Evolutionary conservation across 2,329 filamentous ascomycete genomes (phyloP), one percentile per base, ranked within the genome.

Genomic region (Nemania bipapillata): DNA sequence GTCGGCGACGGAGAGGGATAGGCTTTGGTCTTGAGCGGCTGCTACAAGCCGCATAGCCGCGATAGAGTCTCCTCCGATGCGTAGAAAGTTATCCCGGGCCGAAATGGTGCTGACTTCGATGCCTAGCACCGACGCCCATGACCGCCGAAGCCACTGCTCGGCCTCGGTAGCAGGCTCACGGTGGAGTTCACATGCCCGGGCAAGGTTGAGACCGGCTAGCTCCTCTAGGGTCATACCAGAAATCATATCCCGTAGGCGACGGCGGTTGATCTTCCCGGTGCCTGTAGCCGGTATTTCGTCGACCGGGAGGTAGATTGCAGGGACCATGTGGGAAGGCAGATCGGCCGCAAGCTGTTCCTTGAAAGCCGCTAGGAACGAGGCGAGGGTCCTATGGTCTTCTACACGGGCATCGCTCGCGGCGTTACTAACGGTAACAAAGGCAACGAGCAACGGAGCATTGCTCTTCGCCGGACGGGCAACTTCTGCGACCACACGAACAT

Each of bases 61-160:
- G 3, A 85, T 78, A 0, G 83, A 85, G 70, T 85, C 83, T 26
- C 84, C 84, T 11, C 84, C 84, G 0, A 84, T 75, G 0, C 77
- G 78, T 76, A 85, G 83, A 73, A 86, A 85, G 71, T 81, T 83
- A 66, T 83, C 80, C 11, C 82, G 78, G 2, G 77, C 66, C 4
- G 79, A 77, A 24, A 85, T 81, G 9, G 74, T 37, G 3, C 50
- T 47, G 1, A 63, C 49, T 15, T 47, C 37, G 8, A 47, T 28
- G 22, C 28, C n/a, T 11, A 66, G 63, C 20, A 61, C 35, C 17
- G n/a, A 28, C 26, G 64, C 68, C 71, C 58, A 70, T 20, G 49
- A 26, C 7, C n/a, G 40, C 32, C 20, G 68, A 22, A 57, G 28
- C 28, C 4, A 17, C 32, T 22, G 58, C 66, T 54, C 28, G 9